Evolutionary conservation across 2,329 filamentous ascomycete genomes (phyloP).

Genomic region (Aspergillus jensenii): DNA sequence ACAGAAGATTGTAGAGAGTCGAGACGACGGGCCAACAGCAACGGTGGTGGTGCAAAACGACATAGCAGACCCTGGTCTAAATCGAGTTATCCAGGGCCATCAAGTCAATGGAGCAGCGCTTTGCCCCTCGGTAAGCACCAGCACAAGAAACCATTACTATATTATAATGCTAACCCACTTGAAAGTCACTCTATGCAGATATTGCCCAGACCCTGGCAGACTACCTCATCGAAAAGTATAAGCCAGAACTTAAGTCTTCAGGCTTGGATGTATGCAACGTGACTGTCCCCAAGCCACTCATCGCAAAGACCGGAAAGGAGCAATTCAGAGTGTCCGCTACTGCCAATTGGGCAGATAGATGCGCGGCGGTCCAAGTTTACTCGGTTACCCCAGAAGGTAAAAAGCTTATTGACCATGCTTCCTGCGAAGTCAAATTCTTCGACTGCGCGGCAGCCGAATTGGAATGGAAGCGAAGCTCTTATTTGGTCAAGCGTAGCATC

Average conservation of each 20-base stretch:
- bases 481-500: conserved; percentile 63
- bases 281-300: conserved; percentile 54
- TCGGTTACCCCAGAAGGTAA: conserved; percentile 40
- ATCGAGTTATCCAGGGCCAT: conserved; percentile 37
- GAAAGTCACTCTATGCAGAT: conserved; percentile 37
- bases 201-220: conserved; percentile 38
- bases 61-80: conserved; percentile 33
- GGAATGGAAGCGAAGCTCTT: conserved; percentile 40
- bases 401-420: conserved; percentile 37
- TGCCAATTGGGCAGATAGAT: conserved; percentile 35
- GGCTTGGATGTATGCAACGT: conserved; percentile 38
- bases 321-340: conserved; percentile 38
- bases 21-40: conserved; percentile 21
- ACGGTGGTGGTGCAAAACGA: conserved; percentile 39
- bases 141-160: neutral
- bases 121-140: conserved; percentile 32
- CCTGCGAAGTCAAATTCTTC: conserved; percentile 35
- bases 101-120: conserved; percentile 37
- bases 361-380: conserved; percentile 33
- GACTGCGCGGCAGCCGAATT: conserved; percentile 24
- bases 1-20: conserved; percentile 32
- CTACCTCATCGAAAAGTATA: conserved; percentile 34
- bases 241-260: conserved; percentile 29
- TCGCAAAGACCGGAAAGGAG: conserved; percentile 46
- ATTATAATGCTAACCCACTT: conserved; percentile 3